Evolutionary conservation across 176 grass and related monocot species (phyloP).

Genomic region (Poa annua): DNA sequence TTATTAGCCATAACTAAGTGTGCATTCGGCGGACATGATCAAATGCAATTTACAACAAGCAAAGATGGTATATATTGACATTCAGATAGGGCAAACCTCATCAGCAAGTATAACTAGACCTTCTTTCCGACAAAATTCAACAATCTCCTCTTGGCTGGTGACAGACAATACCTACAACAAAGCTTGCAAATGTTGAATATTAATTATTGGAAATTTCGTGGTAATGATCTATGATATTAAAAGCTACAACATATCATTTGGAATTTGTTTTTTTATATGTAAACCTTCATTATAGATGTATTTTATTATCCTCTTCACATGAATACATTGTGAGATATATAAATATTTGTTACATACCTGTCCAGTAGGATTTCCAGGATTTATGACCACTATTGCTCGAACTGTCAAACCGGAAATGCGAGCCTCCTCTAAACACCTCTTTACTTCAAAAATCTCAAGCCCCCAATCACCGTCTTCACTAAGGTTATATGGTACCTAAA

Average conservation of each 20-base stretch:
- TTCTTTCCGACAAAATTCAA: conserved; percentile 78
- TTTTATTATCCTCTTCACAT: background rate
- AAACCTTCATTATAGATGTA: background rate
- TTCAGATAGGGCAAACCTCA: conserved; percentile 48
- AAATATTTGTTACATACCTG: conserved; percentile 45
- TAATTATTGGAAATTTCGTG: background rate
- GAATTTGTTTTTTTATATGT: background rate
- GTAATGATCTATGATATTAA: background rate
- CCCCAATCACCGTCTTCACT: conserved; percentile 60
- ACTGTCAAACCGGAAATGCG: conserved; percentile 57
- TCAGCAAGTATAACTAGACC: conserved; percentile 77
- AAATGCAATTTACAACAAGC: background rate
- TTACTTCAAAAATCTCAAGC: conserved; percentile 74
- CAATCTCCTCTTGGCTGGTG: conserved; percentile 67
- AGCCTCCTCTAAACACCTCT: conserved; percentile 62
- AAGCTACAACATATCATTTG: background rate
- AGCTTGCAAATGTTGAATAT: conserved; percentile 4
- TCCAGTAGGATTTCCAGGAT: conserved; percentile 81
- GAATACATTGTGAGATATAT: background rate
- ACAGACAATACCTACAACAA: conserved; percentile 54
- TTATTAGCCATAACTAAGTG: background rate
- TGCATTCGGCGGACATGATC: background rate
- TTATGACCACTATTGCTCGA: conserved; percentile 76
- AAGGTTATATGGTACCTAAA: conserved; percentile 69
- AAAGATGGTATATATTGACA: background rate